Evolutionary conservation across 202 grass and related monocot genomes (phyloP).

Genomic region (Zoysia matrella): DNA sequence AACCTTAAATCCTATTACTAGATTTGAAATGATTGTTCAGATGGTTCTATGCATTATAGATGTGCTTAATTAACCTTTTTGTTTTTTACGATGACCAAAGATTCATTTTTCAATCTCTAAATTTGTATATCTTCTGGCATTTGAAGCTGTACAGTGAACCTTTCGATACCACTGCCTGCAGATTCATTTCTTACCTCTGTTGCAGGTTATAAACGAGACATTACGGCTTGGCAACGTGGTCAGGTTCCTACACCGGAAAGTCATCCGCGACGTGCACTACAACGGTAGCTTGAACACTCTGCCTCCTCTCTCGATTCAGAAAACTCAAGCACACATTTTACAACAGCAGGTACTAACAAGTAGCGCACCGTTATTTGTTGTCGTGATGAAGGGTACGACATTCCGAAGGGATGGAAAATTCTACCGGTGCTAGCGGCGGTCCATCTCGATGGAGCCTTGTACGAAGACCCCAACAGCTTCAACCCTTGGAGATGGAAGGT

Average conservation of each 20-base stretch:
- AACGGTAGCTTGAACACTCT: conserved; percentile 57
- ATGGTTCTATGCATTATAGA: no score
- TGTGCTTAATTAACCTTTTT: neutral
- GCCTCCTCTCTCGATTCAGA: neutral
- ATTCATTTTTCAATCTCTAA: no score
- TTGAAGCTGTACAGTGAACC: no score
- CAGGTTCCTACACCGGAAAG: conserved; percentile 94
- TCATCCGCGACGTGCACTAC: conserved; percentile 87
- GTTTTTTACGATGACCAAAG: no score
- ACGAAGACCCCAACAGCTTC: conserved; percentile 81
- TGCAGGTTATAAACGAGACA: conserved; percentile 98
- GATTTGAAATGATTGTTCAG: no score
- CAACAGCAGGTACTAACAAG: conserved; percentile 1
- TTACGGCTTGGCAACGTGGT: conserved; percentile 92
- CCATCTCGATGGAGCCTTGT: conserved; percentile 74
- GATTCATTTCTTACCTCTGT: neutral
- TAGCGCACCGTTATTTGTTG: neutral
- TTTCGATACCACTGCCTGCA: no score
- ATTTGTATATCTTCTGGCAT: no score
- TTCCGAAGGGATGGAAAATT: conserved; percentile 95
- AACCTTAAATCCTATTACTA: no score
- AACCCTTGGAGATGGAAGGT: conserved; percentile 99
- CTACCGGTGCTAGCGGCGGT: conserved; percentile 83
- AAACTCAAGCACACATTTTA: neutral
- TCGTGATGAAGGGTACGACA: conserved; percentile 73